These are phyloP conservation scores for Plasmodium cynomolgi DNA, from an alignment of 169 alveolate genomes.

Conservation along the genomic window DNA sequence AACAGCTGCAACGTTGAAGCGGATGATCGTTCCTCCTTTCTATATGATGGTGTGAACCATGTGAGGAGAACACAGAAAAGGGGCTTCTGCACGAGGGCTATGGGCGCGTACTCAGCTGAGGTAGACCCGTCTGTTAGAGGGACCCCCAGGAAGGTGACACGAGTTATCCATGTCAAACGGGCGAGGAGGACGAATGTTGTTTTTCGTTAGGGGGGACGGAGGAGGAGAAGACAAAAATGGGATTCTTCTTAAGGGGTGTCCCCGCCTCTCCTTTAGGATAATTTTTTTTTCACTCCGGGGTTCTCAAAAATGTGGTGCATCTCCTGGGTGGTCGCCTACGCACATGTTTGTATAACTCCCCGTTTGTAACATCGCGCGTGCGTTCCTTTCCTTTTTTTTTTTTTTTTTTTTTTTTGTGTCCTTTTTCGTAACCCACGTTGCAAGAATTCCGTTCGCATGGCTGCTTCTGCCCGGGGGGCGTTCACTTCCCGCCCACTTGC, in stretches of 20 bases:
- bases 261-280: not conserved
- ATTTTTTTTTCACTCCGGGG: not conserved
- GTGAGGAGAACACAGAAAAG: not conserved
- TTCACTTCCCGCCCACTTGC: not conserved
- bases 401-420: not conserved
- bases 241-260: not conserved
- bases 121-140: not conserved
- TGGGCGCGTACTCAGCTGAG: not conserved
- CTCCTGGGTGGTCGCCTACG: not conserved
- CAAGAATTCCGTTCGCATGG: not conserved
- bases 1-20: not conserved
- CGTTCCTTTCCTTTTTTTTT: not conserved
- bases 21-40: not conserved
- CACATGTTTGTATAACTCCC: not conserved
- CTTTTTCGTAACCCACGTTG: not conserved
- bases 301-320: not conserved
- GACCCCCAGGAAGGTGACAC: not conserved
- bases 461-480: not conserved
- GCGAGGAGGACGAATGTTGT: not conserved
- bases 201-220: not conserved
- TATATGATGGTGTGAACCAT: not conserved
- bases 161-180: not conserved
- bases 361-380: not conserved
- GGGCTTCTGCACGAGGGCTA: not conserved
- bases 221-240: not conserved